These are phyloP conservation scores for Sclerotinia nivalis DNA, from an alignment of 2,329 filamentous ascomycete species.

Conservation along the genomic window DNA sequence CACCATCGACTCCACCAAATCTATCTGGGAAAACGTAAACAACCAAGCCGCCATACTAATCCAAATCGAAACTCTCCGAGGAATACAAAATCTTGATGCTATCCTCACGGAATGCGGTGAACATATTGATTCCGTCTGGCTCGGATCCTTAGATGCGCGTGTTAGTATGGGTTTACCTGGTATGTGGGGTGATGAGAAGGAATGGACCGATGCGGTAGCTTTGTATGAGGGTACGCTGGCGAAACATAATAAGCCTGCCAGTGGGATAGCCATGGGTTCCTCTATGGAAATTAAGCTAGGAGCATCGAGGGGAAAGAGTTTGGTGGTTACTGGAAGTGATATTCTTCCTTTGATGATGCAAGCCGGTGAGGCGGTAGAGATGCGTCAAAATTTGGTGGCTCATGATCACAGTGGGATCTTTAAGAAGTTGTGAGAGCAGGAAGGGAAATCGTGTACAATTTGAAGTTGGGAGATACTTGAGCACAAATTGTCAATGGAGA, in stretches of 20 bases:
- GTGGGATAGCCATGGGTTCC: slow-evolving; percentile 33
- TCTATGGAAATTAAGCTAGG: slow-evolving; percentile 27
- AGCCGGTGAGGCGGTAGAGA: neutral
- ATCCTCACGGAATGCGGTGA: slow-evolving; percentile 50
- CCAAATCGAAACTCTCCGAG: slow-evolving; percentile 49
- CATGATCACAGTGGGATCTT: slow-evolving; percentile 7
- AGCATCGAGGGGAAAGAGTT: slow-evolving; percentile 33
- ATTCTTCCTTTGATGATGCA: slow-evolving; percentile 25
- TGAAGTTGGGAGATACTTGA: neutral
- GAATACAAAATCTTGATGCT: slow-evolving; percentile 51
- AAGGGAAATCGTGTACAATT: neutral
- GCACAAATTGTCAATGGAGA: neutral
- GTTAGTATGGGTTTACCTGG: slow-evolving; percentile 47
- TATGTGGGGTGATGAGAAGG: slow-evolving; percentile 44
- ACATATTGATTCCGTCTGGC: slow-evolving; percentile 50
- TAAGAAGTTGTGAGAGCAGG: neutral
- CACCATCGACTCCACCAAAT: slow-evolving; percentile 38
- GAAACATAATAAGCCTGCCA: slow-evolving; percentile 50
- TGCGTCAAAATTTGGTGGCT: neutral
- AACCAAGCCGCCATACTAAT: slow-evolving; percentile 52
- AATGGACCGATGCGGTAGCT: slow-evolving; percentile 46
- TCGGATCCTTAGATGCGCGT: slow-evolving; percentile 48
- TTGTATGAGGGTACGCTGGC: slow-evolving; percentile 45
- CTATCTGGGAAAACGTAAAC: slow-evolving; percentile 47
- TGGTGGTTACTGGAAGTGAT: slow-evolving; percentile 30